Conservation (phyloP, 2,329 filamentous ascomycete species). For the Fusarium redolens region DNA sequence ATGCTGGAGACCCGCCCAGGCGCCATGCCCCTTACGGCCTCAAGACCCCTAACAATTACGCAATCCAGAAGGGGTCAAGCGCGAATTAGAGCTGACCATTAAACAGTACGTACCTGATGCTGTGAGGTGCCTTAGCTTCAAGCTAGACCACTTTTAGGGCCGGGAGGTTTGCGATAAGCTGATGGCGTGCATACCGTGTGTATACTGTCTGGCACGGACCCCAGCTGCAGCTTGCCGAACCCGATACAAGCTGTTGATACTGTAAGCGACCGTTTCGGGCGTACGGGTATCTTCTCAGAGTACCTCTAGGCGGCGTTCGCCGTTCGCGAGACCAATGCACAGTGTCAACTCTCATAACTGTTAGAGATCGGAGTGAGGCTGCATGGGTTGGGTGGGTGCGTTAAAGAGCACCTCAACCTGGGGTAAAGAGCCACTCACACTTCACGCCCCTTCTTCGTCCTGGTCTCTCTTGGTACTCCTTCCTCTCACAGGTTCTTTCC, state of each 20-base stretch:
- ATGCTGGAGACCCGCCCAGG: slow-evolving; percentile 20
- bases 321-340: slow-evolving; percentile 31
- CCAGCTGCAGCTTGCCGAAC: slow-evolving; percentile 14
- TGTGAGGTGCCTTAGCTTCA: slow-evolving; percentile 27
- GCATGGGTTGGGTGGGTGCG: slow-evolving; percentile 23
- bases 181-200: slow-evolving; percentile 45
- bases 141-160: slow-evolving; percentile 40
- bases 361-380: slow-evolving; percentile 34
- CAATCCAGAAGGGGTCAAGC: slow-evolving; percentile 39
- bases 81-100: slow-evolving; percentile 22
- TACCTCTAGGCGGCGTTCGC: slow-evolving; percentile 38
- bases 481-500: slow-evolving; percentile 41
- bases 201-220: slow-evolving; percentile 18
- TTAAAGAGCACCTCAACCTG: slow-evolving; percentile 34
- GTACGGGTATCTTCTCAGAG: slow-evolving; percentile 28
- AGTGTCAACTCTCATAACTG: slow-evolving; percentile 36
- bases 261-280: fast-evolving
- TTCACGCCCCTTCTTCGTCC: slow-evolving; percentile 40
- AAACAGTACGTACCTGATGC: slow-evolving; percentile 34
- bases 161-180: slow-evolving; percentile 47
- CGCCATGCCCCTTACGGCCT: slow-evolving; percentile 29
- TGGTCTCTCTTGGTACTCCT: slow-evolving; percentile 14
- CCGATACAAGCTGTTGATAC: slow-evolving; percentile 8
- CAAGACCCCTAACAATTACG: slow-evolving; percentile 41
- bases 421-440: slow-evolving; percentile 45